These are phyloP conservation scores for Dendrostoma leiphaemia DNA, from an alignment of 2,329 filamentous ascomycete species.

Conservation along the genomic window DNA sequence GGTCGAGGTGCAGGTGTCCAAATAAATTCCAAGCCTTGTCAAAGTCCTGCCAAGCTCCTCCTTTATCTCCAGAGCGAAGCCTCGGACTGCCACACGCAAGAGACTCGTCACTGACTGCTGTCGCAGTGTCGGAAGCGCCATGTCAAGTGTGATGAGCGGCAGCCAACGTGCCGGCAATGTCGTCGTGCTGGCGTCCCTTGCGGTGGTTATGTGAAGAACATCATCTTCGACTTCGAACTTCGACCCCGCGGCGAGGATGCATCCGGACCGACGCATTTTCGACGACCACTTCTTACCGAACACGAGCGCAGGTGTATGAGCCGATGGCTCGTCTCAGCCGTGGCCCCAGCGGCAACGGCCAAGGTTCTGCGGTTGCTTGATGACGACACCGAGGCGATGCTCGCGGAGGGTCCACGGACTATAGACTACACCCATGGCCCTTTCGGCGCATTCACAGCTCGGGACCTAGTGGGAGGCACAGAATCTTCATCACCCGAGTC, in stretches of 20 bases:
- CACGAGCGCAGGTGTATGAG: conserved; percentile 35
- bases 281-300: conserved; percentile 35
- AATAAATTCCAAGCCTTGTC: no score
- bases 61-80: no score
- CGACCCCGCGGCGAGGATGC: background rate
- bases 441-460: background rate
- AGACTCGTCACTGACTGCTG: background rate
- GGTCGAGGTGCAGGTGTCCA: no score
- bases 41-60: no score
- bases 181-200: background rate
- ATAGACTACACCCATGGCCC: background rate
- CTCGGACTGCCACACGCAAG: no score
- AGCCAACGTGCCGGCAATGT: background rate
- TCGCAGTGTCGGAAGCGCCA: conserved; percentile 1
- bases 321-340: conserved; percentile 26
- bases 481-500: background rate
- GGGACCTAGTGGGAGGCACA: background rate
- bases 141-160: conserved; percentile 1
- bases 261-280: conserved; percentile 27
- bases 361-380: conserved; percentile 14
- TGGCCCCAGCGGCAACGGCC: conserved; percentile 25
- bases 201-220: conserved; percentile 32
- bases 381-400: background rate
- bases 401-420: no score
- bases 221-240: conserved; percentile 32